These are phyloP conservation scores for Boletus eberwhitei DNA, from an alignment of 768 basidiomycete genomes.

Conservation along the genomic window DNA sequence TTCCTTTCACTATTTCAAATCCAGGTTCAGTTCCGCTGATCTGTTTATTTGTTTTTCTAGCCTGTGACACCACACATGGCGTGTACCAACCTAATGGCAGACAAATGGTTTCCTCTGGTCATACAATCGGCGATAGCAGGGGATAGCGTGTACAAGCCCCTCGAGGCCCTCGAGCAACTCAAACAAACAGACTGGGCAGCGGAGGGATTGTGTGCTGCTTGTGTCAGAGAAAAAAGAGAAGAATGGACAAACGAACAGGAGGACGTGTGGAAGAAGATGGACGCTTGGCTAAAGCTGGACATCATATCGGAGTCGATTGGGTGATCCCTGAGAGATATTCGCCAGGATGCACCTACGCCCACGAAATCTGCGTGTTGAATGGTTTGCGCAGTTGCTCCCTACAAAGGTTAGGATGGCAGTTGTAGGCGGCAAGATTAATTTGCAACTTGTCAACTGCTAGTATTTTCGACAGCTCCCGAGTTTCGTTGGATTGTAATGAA, in stretches of 20 bases:
- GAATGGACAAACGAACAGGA: conserved; percentile 67
- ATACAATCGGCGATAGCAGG: conserved; percentile 60
- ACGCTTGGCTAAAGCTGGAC: conserved; percentile 46
- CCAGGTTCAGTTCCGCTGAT: neutral
- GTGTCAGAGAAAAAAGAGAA: conserved; percentile 53
- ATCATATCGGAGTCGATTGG: conserved; percentile 6
- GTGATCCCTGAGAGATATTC: neutral
- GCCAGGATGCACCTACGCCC: neutral
- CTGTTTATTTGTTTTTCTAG: conserved; percentile 5
- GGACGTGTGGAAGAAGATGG: conserved; percentile 57
- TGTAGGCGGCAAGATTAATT: conserved; percentile 2
- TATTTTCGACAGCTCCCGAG: too few species aligned
- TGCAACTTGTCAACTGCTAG: neutral
- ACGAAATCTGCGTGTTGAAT: neutral
- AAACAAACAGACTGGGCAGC: conserved; percentile 56
- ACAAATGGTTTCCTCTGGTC: conserved; percentile 69
- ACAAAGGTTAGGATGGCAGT: conserved; percentile 3
- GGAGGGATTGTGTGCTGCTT: conserved; percentile 56
- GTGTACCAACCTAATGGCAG: conserved; percentile 71
- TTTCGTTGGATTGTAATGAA: too few species aligned
- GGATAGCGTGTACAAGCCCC: conserved; percentile 64
- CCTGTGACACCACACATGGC: conserved; percentile 66
- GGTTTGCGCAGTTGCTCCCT: neutral
- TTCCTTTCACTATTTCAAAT: neutral
- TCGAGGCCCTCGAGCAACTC: conserved; percentile 65